Evolutionary conservation across 225 moss, liverwort and hornwort genomes (phyloP), one percentile per base, ranked within the genome.

Genomic region (Neckera pumila): DNA sequence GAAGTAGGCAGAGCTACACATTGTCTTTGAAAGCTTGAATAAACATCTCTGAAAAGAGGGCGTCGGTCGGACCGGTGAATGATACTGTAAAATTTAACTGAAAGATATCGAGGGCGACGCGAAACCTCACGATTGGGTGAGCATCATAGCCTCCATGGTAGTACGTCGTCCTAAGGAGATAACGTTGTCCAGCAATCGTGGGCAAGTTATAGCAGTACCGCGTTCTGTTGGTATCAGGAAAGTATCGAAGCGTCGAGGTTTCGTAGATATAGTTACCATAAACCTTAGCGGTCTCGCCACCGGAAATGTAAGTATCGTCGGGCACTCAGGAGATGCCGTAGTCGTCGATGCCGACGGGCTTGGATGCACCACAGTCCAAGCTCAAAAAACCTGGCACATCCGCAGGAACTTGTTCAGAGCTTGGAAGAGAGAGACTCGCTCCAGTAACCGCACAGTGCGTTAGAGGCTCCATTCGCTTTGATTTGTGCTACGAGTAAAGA

Each of bases 151-250:
- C 74, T 59, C 88, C 89, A 36, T 89, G 76, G 34, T 15, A 86
- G 78, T 62, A 70, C 8, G 54, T 33, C 11, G 75, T 12, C 38
- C 88, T 71, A 22, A 92, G 9, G 27, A 91, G 20, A 57, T 92
- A 92, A 18, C 23, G 40, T 88, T 91, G 91, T 17, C 89, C 91
- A 34, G 53, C 34, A 33, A 16, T 88, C 22, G 91, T 84, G 28
- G 92, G 88, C 31, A 92, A 51, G 61, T 43, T 82, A 76, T 89
- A 92, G 88, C 92, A 92, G 40, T 83, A 88, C 45, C 88, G 85
- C 45, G 56, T 83, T 72, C 86, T 82, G 45, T 53, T 83, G 33
- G 80, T 11, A 53, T 88, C 91, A 38, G 83, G 83, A 25, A 92
- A 92, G 88, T 91, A 91, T 11, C 89, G 89, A 49, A 92, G 89